Conservation (phyloP, 2,329 filamentous ascomycete genomes). For the Monilinia vaccinii-corymbosi region DNA sequence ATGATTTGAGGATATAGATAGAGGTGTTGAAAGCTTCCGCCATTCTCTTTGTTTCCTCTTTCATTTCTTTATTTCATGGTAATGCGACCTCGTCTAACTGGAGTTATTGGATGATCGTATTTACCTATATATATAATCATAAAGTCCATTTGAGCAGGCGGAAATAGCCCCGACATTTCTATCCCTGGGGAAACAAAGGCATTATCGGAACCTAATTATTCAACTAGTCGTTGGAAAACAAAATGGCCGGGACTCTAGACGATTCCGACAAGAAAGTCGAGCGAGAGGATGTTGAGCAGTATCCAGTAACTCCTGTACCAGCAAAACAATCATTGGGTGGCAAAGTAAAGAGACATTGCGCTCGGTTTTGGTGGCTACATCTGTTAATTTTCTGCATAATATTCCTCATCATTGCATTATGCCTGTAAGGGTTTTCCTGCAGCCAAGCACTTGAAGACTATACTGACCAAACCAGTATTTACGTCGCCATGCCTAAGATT, state of each 20-base stretch:
- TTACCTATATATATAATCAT: not conserved
- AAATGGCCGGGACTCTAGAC: not conserved
- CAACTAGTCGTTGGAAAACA: not conserved
- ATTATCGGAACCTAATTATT: not conserved
- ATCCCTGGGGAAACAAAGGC: not conserved
- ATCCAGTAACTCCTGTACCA: not conserved
- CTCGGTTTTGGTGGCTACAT: slow-evolving; percentile 45
- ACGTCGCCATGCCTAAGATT: slow-evolving; percentile 48
- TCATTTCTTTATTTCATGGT: not conserved
- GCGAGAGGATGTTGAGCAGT: not conserved
- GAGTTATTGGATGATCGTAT: not conserved
- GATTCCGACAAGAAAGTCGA: slow-evolving; percentile 7
- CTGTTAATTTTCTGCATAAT: slow-evolving; percentile 41
- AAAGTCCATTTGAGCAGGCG: not conserved
- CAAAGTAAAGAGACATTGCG: slow-evolving; percentile 27
- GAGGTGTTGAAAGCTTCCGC: not conserved
- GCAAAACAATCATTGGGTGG: slow-evolving; percentile 10
- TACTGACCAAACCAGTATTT: slow-evolving; percentile 35
- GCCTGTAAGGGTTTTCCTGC: slow-evolving; percentile 38
- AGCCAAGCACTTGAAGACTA: not conserved
- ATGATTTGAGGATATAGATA: not conserved
- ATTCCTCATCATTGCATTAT: slow-evolving; percentile 44
- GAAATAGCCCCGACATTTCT: not conserved
- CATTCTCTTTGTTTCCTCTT: not conserved
- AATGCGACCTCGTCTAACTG: not conserved